A percentile compares a stretch with the other conserved stretches of the same genome.
These are phyloP conservation scores for Purpureocillium lavendulum DNA, from an alignment of 2,329 filamentous ascomycete species.

Conservation along the genomic window DNA sequence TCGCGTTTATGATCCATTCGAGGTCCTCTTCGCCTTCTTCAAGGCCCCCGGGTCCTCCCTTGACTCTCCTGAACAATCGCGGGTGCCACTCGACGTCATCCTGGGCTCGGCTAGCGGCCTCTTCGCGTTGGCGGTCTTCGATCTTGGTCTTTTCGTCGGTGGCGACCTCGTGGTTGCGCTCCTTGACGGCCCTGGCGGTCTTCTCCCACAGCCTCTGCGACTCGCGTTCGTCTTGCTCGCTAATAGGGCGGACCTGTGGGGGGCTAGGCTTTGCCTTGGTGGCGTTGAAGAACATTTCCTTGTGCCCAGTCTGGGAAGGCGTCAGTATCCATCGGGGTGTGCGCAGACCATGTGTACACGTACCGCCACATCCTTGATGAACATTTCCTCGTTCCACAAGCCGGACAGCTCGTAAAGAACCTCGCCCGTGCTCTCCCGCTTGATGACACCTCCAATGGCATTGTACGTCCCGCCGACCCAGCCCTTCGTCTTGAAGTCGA, in stretches of 20 bases:
- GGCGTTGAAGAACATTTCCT: slow-evolving; percentile 84
- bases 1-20: slow-evolving; percentile 89
- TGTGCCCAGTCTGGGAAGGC: slow-evolving; percentile 68
- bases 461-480: slow-evolving; percentile 97
- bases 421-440: slow-evolving; percentile 79
- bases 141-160: slow-evolving; percentile 96
- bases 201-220: slow-evolving; percentile 81
- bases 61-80: slow-evolving; percentile 70
- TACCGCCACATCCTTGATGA: slow-evolving; percentile 73
- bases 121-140: slow-evolving; percentile 84
- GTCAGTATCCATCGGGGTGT: not conserved
- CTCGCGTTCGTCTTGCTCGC: slow-evolving; percentile 83
- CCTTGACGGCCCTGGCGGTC: slow-evolving; percentile 73
- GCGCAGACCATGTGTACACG: slow-evolving; percentile 15
- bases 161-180: slow-evolving; percentile 77
- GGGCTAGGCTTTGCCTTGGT: slow-evolving; percentile 66
- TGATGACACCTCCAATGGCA: slow-evolving; percentile 86
- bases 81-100: slow-evolving; percentile 83
- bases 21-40: slow-evolving; percentile 82
- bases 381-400: slow-evolving; percentile 93
- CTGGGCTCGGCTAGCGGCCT: slow-evolving; percentile 71
- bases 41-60: slow-evolving; percentile 57
- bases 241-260: slow-evolving; percentile 65
- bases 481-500: slow-evolving; percentile 98
- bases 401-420: slow-evolving; percentile 86